Conservation (phyloP, 2,329 filamentous ascomycete species). For the Arthrocladium fulminans region DNA sequence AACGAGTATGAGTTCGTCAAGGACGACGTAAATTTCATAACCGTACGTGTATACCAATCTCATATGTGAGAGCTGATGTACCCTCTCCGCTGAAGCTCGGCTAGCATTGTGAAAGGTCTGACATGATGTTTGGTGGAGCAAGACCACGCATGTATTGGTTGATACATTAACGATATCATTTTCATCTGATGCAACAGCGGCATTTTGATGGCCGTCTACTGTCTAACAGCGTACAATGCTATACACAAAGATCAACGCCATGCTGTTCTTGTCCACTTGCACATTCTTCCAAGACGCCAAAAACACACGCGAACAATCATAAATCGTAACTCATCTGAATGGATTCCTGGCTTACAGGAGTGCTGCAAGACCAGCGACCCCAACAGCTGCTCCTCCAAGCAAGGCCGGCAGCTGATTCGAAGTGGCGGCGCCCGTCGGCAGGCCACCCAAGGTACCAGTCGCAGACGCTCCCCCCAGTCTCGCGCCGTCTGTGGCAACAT, state of each 20-base stretch:
- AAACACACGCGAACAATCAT: background rate
- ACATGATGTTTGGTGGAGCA: too few relatives aligned
- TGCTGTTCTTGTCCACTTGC: background rate
- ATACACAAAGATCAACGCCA: background rate
- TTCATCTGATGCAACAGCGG: too few relatives aligned
- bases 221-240: background rate
- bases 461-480: background rate
- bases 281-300: background rate
- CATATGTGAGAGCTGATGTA: too few relatives aligned
- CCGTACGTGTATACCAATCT: too few relatives aligned
- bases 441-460: background rate
- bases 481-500: constrained; percentile 12
- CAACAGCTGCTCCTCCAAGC: constrained; percentile 3
- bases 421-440: background rate
- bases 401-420: background rate
- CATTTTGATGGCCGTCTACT: too few relatives aligned
- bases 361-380: constrained; percentile 1
- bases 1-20: too few relatives aligned
- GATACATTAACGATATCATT: too few relatives aligned
- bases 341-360: background rate
- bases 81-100: too few relatives aligned
- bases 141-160: too few relatives aligned
- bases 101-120: too few relatives aligned
- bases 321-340: background rate
- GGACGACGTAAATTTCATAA: too few relatives aligned